These are phyloP conservation scores for Parsonsia alboflavescens DNA, from an alignment of 257 asterid species.

Conservation along the genomic window DNA sequence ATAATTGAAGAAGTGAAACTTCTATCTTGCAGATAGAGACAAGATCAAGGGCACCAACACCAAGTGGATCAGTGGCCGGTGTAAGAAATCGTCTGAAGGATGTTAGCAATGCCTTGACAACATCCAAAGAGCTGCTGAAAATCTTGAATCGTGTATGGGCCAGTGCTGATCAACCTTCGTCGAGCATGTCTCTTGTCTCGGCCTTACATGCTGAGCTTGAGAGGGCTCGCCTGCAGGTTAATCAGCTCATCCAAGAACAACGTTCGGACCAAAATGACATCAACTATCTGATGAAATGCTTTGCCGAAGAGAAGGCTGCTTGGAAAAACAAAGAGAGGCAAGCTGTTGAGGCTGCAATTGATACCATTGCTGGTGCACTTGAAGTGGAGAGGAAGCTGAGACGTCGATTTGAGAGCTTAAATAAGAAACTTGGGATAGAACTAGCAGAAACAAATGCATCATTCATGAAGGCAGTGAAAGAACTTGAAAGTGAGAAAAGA, in stretches of 20 bases:
- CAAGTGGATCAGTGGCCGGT: slow-evolving; percentile 48
- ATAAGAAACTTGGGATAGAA: slow-evolving; percentile 75
- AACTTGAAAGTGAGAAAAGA: slow-evolving; percentile 68
- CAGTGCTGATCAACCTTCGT: slow-evolving; percentile 68
- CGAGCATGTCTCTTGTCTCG: slow-evolving; percentile 77
- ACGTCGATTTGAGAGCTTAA: slow-evolving; percentile 66
- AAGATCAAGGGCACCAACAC: slow-evolving; percentile 61
- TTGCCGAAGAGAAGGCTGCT: slow-evolving; percentile 76
- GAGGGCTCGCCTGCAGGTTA: slow-evolving; percentile 82
- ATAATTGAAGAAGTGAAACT: background rate
- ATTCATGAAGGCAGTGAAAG: slow-evolving; percentile 52
- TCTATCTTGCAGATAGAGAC: slow-evolving; percentile 58
- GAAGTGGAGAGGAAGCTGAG: slow-evolving; percentile 73
- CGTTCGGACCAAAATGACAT: slow-evolving; percentile 51
- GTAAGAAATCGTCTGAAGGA: slow-evolving; percentile 60
- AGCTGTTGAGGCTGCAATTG: slow-evolving; percentile 58
- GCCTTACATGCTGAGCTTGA: slow-evolving; percentile 95
- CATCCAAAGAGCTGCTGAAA: slow-evolving; percentile 90
- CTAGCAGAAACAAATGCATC: slow-evolving; percentile 56
- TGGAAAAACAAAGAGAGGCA: slow-evolving; percentile 68
- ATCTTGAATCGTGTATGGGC: slow-evolving; percentile 83
- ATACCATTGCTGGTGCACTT: slow-evolving; percentile 53
- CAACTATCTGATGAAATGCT: slow-evolving; percentile 62
- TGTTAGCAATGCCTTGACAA: slow-evolving; percentile 73
- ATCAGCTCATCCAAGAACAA: slow-evolving; percentile 76